Percentiles rank a stretch among this genome's conserved stretches.
Evolutionary conservation across 768 basidiomycete species (phyloP).

Genomic region (Brasilioporus rufonigricans): DNA sequence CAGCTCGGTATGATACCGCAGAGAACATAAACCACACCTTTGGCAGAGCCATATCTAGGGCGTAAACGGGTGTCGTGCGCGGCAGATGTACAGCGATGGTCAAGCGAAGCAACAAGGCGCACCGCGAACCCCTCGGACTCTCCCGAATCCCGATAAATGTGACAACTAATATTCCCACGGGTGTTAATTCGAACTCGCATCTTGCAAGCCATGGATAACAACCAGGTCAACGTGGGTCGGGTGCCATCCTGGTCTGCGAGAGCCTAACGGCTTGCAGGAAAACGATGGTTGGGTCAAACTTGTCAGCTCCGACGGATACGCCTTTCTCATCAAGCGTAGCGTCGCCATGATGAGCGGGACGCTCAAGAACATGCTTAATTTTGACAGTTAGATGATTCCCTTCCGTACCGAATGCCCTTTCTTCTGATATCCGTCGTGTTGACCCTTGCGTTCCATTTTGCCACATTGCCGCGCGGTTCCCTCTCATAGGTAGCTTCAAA

Average conservation of each 20-base stretch:
- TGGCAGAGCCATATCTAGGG: conserved; percentile 34
- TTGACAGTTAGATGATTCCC: conserved; percentile 48
- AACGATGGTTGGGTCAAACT: conserved; percentile 70
- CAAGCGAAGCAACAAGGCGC: conserved; percentile 7
- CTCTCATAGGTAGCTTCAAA: conserved; percentile 58
- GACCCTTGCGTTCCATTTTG: conserved; percentile 8
- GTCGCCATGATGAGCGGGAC: conserved; percentile 79
- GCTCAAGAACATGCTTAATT: conserved; percentile 76
- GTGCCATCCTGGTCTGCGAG: too few relatives aligned
- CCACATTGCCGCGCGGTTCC: conserved; percentile 8
- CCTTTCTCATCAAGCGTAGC: conserved; percentile 73
- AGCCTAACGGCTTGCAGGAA: conserved; percentile 10
- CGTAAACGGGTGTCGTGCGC: conserved; percentile 15
- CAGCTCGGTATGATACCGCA: background rate
- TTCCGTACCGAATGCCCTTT: conserved; percentile 6
- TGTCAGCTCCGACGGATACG: conserved; percentile 74
- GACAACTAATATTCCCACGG: conserved; percentile 20
- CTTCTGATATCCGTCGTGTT: conserved; percentile 8
- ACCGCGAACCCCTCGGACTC: background rate
- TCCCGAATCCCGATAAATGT: conserved; percentile 18
- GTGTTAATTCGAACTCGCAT: background rate
- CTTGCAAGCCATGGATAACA: conserved; percentile 16
- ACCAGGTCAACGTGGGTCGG: conserved; percentile 19
- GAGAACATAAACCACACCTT: conserved; percentile 26
- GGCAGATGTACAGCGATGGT: conserved; percentile 13